Base-by-base conservation (phyloP, 2,329 filamentous ascomycete species). In the Cyclaneusma minus region DNA sequence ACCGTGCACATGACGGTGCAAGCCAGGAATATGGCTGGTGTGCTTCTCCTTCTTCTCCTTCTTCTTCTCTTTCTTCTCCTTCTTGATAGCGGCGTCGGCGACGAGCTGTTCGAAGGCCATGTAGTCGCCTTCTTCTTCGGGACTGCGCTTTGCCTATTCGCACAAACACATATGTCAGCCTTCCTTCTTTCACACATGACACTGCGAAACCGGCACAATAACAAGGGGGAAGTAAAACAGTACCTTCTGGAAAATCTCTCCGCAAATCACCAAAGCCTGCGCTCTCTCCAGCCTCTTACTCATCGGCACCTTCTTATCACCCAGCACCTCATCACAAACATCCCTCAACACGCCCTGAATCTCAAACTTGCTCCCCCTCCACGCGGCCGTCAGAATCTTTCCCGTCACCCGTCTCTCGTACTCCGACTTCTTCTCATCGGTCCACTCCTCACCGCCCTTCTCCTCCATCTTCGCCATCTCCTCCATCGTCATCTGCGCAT, bases 101-200 rank as follows among this genome's bases (percentile, higher is more conserved):
- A 98, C 92, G 29, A 98, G 73, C 54, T 95, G 84, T 52, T 98
- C 89, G 41, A 98, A 98, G 10, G 87, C 85, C 70, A 98, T 91
- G 55, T 92, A 95, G 45, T 95, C 89, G 37, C 89, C 87, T 54
- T 98, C 89, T 58, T 98, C 89, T 37, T 98, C 89, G 21, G 87
- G 78, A 29, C 87, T 78, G 35, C 89, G 75, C 50, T 79, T 68
- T 21, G 87, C 82, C 85, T 94, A 39, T 6, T 13, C 23, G 10
- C 4, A 16, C 29, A 26, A 37, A 27, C 21, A 28, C 27, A 15
- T 24, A 20, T 27, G 19, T 37, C 27, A 41, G 29, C 14, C 13
- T 16, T 20, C 13, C 3, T 21, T 20, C 9, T 24, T 8, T 11
- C 16, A 21, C 21, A 21, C 11, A 21, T 13, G 22, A 14, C 16